phyloP scores from a whole-genome alignment of 352 stramenopile genomes.

The Globisporangium echinulatum region DNA sequence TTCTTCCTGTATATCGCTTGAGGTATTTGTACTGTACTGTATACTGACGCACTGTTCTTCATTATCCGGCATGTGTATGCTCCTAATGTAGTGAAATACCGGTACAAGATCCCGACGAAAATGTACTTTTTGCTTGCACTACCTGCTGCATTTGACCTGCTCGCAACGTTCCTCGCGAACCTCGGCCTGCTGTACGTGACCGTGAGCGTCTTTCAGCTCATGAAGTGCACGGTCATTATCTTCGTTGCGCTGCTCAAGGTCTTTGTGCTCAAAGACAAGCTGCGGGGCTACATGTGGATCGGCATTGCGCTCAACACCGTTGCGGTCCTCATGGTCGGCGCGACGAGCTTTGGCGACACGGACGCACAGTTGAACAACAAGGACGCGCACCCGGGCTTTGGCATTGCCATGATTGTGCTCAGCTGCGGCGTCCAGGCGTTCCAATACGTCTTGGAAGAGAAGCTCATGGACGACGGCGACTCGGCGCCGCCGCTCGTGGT shows the following conservation, averaged over 20 bases:
- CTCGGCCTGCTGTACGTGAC: slow-evolving; percentile 91
- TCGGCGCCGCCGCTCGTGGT: slow-evolving; percentile 91
- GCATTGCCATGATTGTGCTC: slow-evolving; percentile 91
- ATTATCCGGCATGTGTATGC: background rate
- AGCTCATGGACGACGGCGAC: slow-evolving; percentile 94
- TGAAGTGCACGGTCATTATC: slow-evolving; percentile 93
- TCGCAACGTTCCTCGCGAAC: slow-evolving; percentile 93
- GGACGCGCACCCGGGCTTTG: slow-evolving; percentile 75
- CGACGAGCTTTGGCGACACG: slow-evolving; percentile 88
- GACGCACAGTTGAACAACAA: slow-evolving; percentile 58
- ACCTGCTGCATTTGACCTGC: slow-evolving; percentile 90
- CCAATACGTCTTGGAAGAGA: slow-evolving; percentile 98
- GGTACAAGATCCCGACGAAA: slow-evolving; percentile 73
- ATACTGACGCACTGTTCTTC: background rate
- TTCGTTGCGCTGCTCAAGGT: slow-evolving; percentile 97
- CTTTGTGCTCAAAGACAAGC: slow-evolving; percentile 85
- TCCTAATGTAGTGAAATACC: slow-evolving; percentile 52
- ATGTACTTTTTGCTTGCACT: slow-evolving; percentile 94
- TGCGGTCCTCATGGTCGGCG: slow-evolving; percentile 89
- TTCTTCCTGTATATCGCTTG: slow-evolving; percentile 3
- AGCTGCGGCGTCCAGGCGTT: slow-evolving; percentile 93
- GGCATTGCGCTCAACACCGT: slow-evolving; percentile 94
- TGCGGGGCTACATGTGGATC: slow-evolving; percentile 95
- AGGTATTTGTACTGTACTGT: no score
- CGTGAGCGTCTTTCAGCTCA: slow-evolving; percentile 86